Percentiles rank a stretch among this genome's conserved stretches.
These are phyloP conservation scores for Rhodotorula mucilaginosa DNA, from an alignment of 1,284 basidiomycete species.

Conservation along the genomic window DNA sequence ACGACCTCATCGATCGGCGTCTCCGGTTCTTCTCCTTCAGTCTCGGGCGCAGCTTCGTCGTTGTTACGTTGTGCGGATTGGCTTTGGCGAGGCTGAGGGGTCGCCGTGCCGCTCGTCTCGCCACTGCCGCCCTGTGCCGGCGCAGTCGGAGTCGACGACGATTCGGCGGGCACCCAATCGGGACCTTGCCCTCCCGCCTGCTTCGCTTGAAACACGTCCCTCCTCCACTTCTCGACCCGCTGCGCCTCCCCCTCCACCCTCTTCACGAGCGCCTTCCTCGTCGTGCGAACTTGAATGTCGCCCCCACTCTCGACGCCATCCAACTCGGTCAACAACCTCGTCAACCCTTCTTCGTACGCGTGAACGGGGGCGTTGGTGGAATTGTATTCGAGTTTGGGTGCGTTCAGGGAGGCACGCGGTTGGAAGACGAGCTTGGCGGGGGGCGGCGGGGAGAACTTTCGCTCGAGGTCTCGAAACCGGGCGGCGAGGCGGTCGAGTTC, in stretches of 20 bases:
- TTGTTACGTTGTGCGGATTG: neutral
- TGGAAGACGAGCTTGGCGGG: slow-evolving; percentile 3
- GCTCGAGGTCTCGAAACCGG: slow-evolving; percentile 2
- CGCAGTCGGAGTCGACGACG: neutral
- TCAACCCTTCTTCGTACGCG: slow-evolving; percentile 61
- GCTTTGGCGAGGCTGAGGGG: too few species aligned
- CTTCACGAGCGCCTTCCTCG: slow-evolving; percentile 60
- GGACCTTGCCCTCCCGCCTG: neutral
- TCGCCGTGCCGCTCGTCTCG: neutral
- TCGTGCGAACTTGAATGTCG: slow-evolving; percentile 57
- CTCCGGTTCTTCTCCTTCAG: neutral
- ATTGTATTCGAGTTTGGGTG: slow-evolving; percentile 54
- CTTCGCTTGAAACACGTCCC: slow-evolving; percentile 1
- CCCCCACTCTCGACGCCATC: slow-evolving; percentile 68
- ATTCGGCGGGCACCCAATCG: neutral
- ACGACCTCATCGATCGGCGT: neutral
- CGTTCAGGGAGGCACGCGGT: neutral
- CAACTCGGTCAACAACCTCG: slow-evolving; percentile 61
- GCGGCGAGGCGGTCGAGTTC: slow-evolving; percentile 2
- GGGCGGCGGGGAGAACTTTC: slow-evolving; percentile 1
- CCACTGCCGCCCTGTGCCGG: neutral
- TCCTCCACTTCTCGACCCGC: slow-evolving; percentile 51
- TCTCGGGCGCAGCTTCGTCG: neutral
- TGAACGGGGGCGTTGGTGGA: slow-evolving; percentile 59
- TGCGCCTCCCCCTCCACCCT: slow-evolving; percentile 62